Evolutionary conservation across 1,284 basidiomycete species (phyloP).

Genomic region (Veloporphyrellus conicus): DNA sequence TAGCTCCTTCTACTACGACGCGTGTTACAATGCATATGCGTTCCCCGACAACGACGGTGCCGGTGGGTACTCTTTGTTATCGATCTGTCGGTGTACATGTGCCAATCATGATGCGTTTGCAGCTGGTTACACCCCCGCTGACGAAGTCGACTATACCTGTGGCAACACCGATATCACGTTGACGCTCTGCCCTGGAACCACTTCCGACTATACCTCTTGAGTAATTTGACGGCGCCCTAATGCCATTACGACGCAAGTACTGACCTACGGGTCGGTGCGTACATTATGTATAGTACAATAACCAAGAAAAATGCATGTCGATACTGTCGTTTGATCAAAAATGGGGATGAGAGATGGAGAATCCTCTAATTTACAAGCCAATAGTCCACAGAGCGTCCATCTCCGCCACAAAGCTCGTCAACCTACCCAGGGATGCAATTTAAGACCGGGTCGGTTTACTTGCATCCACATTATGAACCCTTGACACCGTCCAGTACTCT

Average conservation of each 20-base stretch:
- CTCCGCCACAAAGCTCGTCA: neutral
- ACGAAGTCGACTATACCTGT: constrained; percentile 32
- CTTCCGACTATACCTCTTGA: constrained; percentile 19
- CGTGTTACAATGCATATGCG: constrained; percentile 30
- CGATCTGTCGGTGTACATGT: neutral
- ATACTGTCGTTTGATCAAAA: neutral
- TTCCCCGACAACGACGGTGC: constrained; percentile 35
- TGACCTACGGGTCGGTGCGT: too few species aligned
- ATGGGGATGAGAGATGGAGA: neutral
- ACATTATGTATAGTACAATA: neutral
- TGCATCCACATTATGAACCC: neutral
- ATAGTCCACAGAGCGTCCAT: neutral
- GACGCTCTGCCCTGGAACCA: constrained; percentile 31
- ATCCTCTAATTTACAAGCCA: neutral
- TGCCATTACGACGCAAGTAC: too few species aligned
- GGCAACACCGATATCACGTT: constrained; percentile 30
- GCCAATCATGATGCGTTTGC: neutral
- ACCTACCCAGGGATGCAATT: neutral
- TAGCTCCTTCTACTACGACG: constrained; percentile 29
- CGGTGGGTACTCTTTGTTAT: constrained; percentile 10
- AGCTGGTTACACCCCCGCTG: constrained; percentile 24
- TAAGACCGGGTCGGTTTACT: neutral
- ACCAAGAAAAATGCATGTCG: neutral
- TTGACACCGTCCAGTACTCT: constrained; percentile 19
- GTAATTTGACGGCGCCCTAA: too few species aligned